These are phyloP conservation scores for Corynascus novoguineensis DNA, from an alignment of 495 filamentous ascomycete species.

Conservation along the genomic window DNA sequence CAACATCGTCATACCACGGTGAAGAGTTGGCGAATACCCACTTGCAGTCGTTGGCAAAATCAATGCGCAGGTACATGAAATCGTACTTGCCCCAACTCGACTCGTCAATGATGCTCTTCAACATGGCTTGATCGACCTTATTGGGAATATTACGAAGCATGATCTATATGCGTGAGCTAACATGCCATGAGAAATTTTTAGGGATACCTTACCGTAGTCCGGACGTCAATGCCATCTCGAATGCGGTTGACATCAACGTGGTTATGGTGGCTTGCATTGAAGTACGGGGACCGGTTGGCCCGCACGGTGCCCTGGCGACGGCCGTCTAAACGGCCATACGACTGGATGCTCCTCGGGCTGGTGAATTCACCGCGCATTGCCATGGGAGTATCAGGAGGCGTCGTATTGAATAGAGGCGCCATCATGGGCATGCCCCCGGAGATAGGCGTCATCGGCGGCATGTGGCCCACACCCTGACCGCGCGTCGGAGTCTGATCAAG, in stretches of 20 bases:
- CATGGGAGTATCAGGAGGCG: slow-evolving; percentile 35
- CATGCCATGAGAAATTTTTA: background rate
- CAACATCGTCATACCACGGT: slow-evolving; percentile 16
- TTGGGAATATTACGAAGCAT: slow-evolving; percentile 97
- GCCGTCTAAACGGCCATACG: slow-evolving; percentile 24
- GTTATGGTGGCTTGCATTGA: slow-evolving; percentile 53
- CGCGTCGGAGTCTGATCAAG: slow-evolving; percentile 35
- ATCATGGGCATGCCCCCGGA: slow-evolving; percentile 19
- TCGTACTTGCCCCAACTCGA: slow-evolving; percentile 78
- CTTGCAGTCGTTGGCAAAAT: slow-evolving; percentile 88
- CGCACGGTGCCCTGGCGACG: slow-evolving; percentile 42
- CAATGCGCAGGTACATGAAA: slow-evolving; percentile 93
- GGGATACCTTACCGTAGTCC: slow-evolving; percentile 58
- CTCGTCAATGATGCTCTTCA: slow-evolving; percentile 75
- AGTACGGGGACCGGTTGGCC: slow-evolving; percentile 35
- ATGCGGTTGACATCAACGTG: slow-evolving; percentile 62
- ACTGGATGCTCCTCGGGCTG: slow-evolving; percentile 30
- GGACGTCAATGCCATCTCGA: slow-evolving; percentile 60
- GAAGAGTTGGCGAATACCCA: slow-evolving; percentile 38
- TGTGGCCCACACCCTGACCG: slow-evolving; percentile 20
- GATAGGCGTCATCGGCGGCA: slow-evolving; percentile 25
- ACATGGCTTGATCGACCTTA: slow-evolving; percentile 72
- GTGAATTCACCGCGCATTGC: slow-evolving; percentile 23
- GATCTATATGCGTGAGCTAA: slow-evolving; percentile 51
- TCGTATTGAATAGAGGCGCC: slow-evolving; percentile 25